These are phyloP conservation scores for Hypericum perforatum DNA, from an alignment of 345 rosid species.

Conservation along the genomic window DNA sequence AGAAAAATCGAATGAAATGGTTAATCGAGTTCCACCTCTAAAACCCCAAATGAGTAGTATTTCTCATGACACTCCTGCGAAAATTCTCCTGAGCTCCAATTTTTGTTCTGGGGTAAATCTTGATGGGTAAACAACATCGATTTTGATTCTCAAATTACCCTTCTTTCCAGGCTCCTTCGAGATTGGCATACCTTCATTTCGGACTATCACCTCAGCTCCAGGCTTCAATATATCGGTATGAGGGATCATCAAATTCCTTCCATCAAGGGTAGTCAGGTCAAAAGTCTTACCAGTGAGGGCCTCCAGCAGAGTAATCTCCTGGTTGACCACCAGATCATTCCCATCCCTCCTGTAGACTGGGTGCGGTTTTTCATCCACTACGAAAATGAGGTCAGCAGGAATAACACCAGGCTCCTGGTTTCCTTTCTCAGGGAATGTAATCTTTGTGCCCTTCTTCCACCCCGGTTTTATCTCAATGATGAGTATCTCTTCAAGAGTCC, in stretches of 20 bases:
- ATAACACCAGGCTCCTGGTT: conserved; percentile 70
- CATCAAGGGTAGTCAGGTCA: conserved; percentile 55
- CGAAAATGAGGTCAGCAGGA: conserved; percentile 70
- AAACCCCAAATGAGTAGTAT: conserved; percentile 13
- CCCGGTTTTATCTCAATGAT: conserved; percentile 86
- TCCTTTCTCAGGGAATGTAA: conserved; percentile 82
- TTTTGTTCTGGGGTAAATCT: conserved; percentile 69
- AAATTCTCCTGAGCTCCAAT: conserved; percentile 64
- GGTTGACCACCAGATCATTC: conserved; percentile 58
- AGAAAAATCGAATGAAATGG: not conserved
- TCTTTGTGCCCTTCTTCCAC: conserved; percentile 95
- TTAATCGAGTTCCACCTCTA: conserved; percentile 10
- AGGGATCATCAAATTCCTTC: conserved; percentile 60
- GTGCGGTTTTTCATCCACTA: conserved; percentile 86
- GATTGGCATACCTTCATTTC: conserved; percentile 89
- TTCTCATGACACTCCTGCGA: conserved; percentile 48
- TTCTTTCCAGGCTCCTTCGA: conserved; percentile 72
- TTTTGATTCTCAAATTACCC: conserved; percentile 73
- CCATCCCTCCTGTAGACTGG: conserved; percentile 70
- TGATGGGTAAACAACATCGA: conserved; percentile 76
- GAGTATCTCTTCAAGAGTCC: conserved; percentile 60
- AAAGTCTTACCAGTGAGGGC: conserved; percentile 77
- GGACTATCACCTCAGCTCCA: conserved; percentile 62
- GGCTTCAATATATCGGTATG: conserved; percentile 67
- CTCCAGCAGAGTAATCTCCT: conserved; percentile 76